Evolutionary conservation across 805 yeast genomes (phyloP).

Genomic region (Saccharomycopsis olivae): DNA sequence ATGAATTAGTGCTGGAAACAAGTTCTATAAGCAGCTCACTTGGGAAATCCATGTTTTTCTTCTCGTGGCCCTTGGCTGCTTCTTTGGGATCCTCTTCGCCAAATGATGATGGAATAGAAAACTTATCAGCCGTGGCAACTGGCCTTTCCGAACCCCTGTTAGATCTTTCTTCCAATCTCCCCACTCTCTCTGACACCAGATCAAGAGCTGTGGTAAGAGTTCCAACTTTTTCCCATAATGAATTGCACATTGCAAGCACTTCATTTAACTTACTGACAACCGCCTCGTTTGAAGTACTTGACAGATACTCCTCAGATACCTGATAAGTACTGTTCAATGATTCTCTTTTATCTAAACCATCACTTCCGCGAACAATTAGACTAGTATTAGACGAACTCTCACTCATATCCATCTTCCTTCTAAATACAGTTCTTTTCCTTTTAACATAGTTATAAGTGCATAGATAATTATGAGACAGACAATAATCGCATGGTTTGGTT

Average conservation of each 20-base stretch:
- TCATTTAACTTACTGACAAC: not conserved
- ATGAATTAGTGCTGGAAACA: not conserved
- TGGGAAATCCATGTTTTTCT: not conserved
- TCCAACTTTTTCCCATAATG: not conserved
- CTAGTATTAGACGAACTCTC: no score
- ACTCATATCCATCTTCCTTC: no score
- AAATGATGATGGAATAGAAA: no score
- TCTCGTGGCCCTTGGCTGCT: not conserved
- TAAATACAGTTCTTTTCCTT: slow-evolving; percentile 13
- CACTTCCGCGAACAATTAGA: no score
- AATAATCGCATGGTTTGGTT: slow-evolving; percentile 12
- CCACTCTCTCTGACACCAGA: not conserved
- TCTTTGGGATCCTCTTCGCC: no score
- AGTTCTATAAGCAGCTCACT: not conserved
- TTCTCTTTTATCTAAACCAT: no score
- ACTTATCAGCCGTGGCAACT: no score
- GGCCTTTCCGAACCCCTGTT: no score
- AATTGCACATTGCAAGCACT: not conserved
- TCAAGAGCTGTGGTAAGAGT: not conserved
- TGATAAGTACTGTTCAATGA: not conserved
- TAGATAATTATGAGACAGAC: slow-evolving; percentile 7
- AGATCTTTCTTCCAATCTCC: not conserved
- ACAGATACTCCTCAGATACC: not conserved
- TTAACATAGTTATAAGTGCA: slow-evolving; percentile 15
- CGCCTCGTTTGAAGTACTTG: not conserved